Percentiles rank a stretch among this genome's conserved stretches.
phyloP scores from a whole-genome alignment of 352 stramenopile genomes.

The Phytophthora brassicae region DNA sequence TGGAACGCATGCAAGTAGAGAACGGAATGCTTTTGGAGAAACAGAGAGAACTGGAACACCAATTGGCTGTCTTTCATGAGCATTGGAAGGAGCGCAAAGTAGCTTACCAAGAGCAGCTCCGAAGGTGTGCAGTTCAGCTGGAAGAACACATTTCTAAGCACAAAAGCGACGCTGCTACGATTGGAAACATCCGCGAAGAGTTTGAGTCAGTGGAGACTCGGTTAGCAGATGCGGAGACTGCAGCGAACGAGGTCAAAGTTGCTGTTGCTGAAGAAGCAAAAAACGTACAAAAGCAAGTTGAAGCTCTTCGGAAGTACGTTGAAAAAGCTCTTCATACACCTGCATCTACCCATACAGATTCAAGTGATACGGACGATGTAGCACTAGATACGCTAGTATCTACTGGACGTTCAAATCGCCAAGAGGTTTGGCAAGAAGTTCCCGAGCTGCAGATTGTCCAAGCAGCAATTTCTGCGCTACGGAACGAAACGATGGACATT shows the following conservation, averaged over 20 bases:
- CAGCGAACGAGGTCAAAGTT: constrained; percentile 23
- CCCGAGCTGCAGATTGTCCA: constrained; percentile 58
- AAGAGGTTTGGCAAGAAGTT: constrained; percentile 16
- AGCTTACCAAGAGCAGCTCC: constrained; percentile 46
- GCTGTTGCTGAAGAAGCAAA: constrained; percentile 35
- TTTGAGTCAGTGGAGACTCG: constrained; percentile 34
- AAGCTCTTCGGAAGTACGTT: constrained; percentile 50
- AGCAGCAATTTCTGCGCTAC: constrained; percentile 43
- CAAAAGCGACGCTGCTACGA: constrained; percentile 39
- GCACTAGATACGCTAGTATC: constrained; percentile 5
- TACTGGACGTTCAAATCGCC: neutral
- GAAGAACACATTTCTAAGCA: constrained; percentile 40
- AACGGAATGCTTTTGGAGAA: constrained; percentile 36
- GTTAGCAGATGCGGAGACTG: constrained; percentile 20
- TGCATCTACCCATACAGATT: neutral
- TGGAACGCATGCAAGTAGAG: constrained; percentile 38
- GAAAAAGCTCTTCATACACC: constrained; percentile 30
- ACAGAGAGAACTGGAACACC: constrained; percentile 38
- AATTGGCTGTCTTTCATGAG: constrained; percentile 39
- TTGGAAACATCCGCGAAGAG: constrained; percentile 41
- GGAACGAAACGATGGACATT: constrained; percentile 49
- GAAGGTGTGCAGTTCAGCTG: constrained; percentile 31
- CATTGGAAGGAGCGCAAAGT: constrained; percentile 50
- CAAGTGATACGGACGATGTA: constrained; percentile 2
- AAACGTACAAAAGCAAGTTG: constrained; percentile 40